Evolutionary conservation across 768 basidiomycete species (phyloP), one percentile per base, ranked within the genome.

Genomic region (Chiua virens): DNA sequence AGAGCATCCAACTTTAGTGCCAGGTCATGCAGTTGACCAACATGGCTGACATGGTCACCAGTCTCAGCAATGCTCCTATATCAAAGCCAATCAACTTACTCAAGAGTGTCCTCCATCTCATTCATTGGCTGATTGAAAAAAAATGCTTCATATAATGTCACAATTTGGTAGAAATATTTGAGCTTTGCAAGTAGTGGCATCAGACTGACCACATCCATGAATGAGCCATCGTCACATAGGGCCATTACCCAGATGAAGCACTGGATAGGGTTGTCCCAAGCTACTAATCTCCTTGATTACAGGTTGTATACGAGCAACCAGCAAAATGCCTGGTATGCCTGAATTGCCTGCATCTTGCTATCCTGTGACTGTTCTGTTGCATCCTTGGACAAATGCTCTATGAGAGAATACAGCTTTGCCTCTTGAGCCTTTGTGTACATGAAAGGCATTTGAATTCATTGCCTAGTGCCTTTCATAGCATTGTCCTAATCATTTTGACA

Each of bases 191-290:
- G 14, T 0, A 46, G 3, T 0, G 45, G 53, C 0, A 28, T 54
- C 3, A 54, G 36, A 21, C 30, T 27, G 0, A 22, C 14, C 6
- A 28, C 49, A 8, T 51, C 14, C 10, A 54, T 51, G 37, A 54
- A 54, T 0, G 35, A 25, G 5, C 53, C 41, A 4, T 54, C 37
- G 3, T 32, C 13, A 0, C 17, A 17, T 1, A 54, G 15, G 1
- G 53, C 49, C 49, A 38, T 34, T 8, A 54, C 11, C 53, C 49
- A 54, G 18, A 54, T 25, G 13, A 38, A 46, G 1, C 17, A 14
- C 4, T 15, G 18, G 1, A 50, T 38, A 0, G 45, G 40, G 40
- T 42, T 46, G 1, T 7, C 39, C 48, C 48, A 50, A 5, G 39
- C 41, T 15, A 14, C 34, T 5, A 42, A 17, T 13, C 8, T 35